Percentiles rank a stretch among this genome's conserved stretches.
These are phyloP conservation scores for Iberis pinnata DNA, from an alignment of 345 rosid species.

Conservation along the genomic window DNA sequence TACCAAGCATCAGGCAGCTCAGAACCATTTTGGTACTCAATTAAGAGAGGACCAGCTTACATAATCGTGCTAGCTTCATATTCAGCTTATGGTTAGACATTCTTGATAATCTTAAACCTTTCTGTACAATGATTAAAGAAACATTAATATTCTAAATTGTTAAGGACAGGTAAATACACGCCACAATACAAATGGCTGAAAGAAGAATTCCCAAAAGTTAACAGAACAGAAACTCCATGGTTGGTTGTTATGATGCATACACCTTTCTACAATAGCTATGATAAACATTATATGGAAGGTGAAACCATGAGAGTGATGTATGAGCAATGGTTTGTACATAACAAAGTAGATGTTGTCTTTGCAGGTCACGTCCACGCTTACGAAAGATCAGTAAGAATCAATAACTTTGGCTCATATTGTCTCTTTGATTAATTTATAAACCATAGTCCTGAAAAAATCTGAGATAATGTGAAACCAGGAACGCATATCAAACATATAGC, in stretches of 20 bases:
- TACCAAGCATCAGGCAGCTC: slow-evolving; percentile 60
- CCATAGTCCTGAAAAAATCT: no score
- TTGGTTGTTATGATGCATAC: slow-evolving; percentile 87
- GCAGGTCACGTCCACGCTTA: slow-evolving; percentile 99
- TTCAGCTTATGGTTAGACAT: slow-evolving; percentile 90
- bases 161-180: slow-evolving; percentile 68
- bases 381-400: slow-evolving; percentile 99
- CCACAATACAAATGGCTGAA: slow-evolving; percentile 80
- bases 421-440: no score
- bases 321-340: slow-evolving; percentile 60
- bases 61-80: slow-evolving; percentile 78
- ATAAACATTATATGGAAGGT: slow-evolving; percentile 90
- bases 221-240: slow-evolving; percentile 95
- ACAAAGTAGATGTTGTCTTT: slow-evolving; percentile 75
- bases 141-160: not conserved
- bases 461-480: no score
- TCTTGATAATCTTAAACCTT: no score
- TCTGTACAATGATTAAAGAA: not conserved
- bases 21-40: slow-evolving; percentile 84
- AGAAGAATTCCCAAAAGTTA: slow-evolving; percentile 64
- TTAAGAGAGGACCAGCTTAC: slow-evolving; percentile 86
- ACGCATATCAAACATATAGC: slow-evolving; percentile 81
- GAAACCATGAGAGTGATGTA: slow-evolving; percentile 85
- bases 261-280: slow-evolving; percentile 78
- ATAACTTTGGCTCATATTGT: no score